Conservation (phyloP, 1,139 yeast species). For the Pneumocystis wakefieldiae region DNA sequence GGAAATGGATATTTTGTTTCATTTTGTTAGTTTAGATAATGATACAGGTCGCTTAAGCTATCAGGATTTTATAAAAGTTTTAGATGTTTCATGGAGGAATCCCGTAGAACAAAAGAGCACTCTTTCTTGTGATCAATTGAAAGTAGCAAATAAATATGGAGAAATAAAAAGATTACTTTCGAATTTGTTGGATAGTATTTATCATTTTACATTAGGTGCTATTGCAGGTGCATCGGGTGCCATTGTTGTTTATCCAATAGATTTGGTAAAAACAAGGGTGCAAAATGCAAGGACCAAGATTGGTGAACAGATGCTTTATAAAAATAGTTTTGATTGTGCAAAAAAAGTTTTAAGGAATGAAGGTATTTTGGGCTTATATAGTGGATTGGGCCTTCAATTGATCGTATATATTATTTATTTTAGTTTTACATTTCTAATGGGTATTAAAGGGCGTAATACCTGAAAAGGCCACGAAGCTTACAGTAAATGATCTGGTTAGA, state of each 20-base stretch:
- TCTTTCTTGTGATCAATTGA: slow-evolving; percentile 17
- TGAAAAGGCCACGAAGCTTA: slow-evolving; percentile 90
- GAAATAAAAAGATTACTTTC: slow-evolving; percentile 19
- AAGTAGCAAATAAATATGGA: slow-evolving; percentile 11
- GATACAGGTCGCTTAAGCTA: slow-evolving; percentile 25
- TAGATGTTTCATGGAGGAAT: slow-evolving; percentile 32
- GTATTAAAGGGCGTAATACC: slow-evolving; percentile 72
- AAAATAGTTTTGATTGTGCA: slow-evolving; percentile 76
- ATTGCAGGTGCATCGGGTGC: slow-evolving; percentile 98
- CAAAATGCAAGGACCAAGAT: slow-evolving; percentile 74
- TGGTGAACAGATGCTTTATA: slow-evolving; percentile 42
- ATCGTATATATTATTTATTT: slow-evolving; percentile 23
- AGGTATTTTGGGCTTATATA: slow-evolving; percentile 78
- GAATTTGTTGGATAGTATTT: slow-evolving; percentile 62
- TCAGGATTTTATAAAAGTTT: slow-evolving; percentile 29
- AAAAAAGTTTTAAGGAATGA: slow-evolving; percentile 59
- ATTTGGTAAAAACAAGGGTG: slow-evolving; percentile 91
- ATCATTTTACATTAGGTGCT: slow-evolving; percentile 81
- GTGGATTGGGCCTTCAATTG: slow-evolving; percentile 87
- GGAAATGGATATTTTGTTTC: slow-evolving; percentile 32
- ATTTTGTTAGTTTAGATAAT: slow-evolving; percentile 28
- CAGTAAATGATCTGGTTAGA: slow-evolving; percentile 82
- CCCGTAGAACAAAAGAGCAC: slow-evolving; percentile 23
- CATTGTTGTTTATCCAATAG: slow-evolving; percentile 94
- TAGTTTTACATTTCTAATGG: neutral